Evolutionary conservation across 2,329 filamentous ascomycete genomes (phyloP).

Genomic region (Zalaria obscura): DNA sequence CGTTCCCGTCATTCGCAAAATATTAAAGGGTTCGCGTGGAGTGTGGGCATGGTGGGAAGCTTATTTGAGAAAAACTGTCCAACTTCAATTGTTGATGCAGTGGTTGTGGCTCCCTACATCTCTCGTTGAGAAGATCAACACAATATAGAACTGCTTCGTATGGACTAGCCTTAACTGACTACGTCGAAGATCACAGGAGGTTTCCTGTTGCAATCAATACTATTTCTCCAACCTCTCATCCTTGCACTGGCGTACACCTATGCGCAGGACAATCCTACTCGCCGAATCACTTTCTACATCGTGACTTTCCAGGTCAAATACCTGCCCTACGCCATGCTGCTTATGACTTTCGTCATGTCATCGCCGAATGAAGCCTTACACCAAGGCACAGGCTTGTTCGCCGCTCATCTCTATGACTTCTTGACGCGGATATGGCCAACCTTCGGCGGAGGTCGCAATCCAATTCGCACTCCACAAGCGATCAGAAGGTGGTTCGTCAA

Average conservation of each 20-base stretch:
- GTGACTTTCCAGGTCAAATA: conserved; percentile 70
- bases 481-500: conserved; percentile 51
- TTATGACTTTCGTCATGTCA: conserved; percentile 55
- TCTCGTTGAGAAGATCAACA: conserved; percentile 4
- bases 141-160: not conserved
- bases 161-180: not conserved
- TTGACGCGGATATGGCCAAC: conserved; percentile 75
- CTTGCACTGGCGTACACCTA: conserved; percentile 75
- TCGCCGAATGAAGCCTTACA: conserved; percentile 43
- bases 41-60: conserved; percentile 38
- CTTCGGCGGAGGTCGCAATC: conserved; percentile 70
- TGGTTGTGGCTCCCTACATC: conserved; percentile 56
- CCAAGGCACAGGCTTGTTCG: conserved; percentile 65
- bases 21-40: conserved; percentile 27
- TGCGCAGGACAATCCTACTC: conserved; percentile 70
- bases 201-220: conserved; percentile 11
- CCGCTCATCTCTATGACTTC: conserved; percentile 86
- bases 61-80: conserved; percentile 37
- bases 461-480: conserved; percentile 59
- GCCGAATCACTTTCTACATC: conserved; percentile 65
- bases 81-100: conserved; percentile 38
- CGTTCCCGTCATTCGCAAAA: conserved; percentile 38
- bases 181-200: not conserved
- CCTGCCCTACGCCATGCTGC: conserved; percentile 67
- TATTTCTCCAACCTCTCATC: conserved; percentile 48